Percentiles rank a stretch among this genome's conserved stretches.
Evolutionary conservation across 2,329 filamentous ascomycete species (phyloP).

Genomic region (Neonectria coccinea): DNA sequence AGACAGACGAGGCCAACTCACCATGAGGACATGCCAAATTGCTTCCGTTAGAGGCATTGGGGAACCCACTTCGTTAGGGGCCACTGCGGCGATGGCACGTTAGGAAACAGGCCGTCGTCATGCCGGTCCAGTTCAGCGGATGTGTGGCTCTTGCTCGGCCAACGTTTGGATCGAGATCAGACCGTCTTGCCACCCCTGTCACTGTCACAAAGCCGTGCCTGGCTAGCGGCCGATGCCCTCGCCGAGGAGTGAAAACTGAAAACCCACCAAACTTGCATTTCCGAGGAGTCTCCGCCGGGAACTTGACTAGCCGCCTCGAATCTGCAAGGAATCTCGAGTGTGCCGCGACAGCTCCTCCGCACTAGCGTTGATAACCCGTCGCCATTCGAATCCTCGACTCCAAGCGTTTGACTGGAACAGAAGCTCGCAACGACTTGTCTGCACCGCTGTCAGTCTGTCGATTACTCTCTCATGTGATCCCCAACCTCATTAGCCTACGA

Average conservation of each 20-base stretch:
- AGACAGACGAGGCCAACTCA: conserved; percentile 37
- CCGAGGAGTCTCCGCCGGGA: conserved; percentile 32
- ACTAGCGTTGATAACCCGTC: conserved; percentile 6
- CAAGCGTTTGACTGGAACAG: background rate
- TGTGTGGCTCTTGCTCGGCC: conserved; percentile 17
- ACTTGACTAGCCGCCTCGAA: conserved; percentile 23
- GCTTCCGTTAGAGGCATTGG: conserved; percentile 13
- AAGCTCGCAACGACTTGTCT: background rate
- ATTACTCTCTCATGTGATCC: background rate
- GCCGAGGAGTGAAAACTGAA: conserved; percentile 15
- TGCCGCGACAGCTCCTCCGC: conserved; percentile 11
- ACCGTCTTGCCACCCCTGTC: conserved; percentile 33
- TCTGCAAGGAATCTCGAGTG: conserved; percentile 24
- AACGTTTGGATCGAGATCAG: conserved; percentile 32
- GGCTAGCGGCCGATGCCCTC: conserved; percentile 24
- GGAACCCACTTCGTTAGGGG: conserved; percentile 24
- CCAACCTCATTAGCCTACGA: background rate
- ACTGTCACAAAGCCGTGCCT: conserved; percentile 26
- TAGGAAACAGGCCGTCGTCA: conserved; percentile 17
- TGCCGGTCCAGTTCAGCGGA: conserved; percentile 17
- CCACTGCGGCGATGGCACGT: conserved; percentile 24
- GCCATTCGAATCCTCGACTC: background rate
- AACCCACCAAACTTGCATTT: conserved; percentile 40
- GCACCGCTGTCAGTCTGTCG: background rate
- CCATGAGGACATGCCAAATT: conserved; percentile 24